These are phyloP conservation scores for Pseudogymnoascus sp. DNA, from an alignment of 2,329 filamentous ascomycete genomes.

Conservation along the genomic window DNA sequence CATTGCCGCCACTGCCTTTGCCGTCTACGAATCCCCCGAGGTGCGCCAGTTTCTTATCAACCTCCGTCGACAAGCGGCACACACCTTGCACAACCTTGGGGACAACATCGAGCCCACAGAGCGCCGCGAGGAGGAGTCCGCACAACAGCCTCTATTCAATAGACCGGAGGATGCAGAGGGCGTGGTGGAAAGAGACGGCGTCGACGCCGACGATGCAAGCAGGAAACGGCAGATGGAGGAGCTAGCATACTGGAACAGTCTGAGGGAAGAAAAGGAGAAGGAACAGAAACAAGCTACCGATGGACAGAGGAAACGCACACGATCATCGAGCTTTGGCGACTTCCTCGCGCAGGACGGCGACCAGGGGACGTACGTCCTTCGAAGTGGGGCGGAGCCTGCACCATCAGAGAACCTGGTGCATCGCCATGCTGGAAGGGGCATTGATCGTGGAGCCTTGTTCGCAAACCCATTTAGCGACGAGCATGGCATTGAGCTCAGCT, in stretches of 20 bases:
- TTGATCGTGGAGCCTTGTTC: constrained; percentile 38
- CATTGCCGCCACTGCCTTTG: constrained; percentile 27
- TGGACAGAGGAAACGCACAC: constrained; percentile 24
- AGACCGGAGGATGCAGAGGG: constrained; percentile 58
- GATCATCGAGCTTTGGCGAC: constrained; percentile 43
- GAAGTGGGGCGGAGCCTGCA: constrained; percentile 41
- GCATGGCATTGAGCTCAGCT: constrained; percentile 23
- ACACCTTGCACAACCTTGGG: constrained; percentile 50
- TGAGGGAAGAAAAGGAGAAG: constrained; percentile 42
- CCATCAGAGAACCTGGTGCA: constrained; percentile 33
- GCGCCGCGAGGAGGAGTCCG: constrained; percentile 20
- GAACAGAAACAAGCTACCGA: constrained; percentile 20
- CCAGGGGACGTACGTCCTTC: constrained; percentile 48
- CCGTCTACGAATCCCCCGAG: constrained; percentile 56
- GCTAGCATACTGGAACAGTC: constrained; percentile 56
- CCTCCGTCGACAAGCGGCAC: constrained; percentile 51
- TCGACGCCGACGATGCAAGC: constrained; percentile 55
- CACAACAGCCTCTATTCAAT: constrained; percentile 48
- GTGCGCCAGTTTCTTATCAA: constrained; percentile 53
- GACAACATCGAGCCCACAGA: constrained; percentile 45
- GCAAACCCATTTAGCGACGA: constrained; percentile 48
- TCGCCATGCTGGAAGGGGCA: constrained; percentile 39
- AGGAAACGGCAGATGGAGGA: constrained; percentile 55
- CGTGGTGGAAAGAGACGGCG: constrained; percentile 44
- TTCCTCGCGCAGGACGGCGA: constrained; percentile 44